A percentile compares a stretch with the other conserved stretches of the same genome.
Evolutionary conservation across 139 green algal genomes (phyloP).

Genomic region (Diplosphaera chodatii): DNA sequence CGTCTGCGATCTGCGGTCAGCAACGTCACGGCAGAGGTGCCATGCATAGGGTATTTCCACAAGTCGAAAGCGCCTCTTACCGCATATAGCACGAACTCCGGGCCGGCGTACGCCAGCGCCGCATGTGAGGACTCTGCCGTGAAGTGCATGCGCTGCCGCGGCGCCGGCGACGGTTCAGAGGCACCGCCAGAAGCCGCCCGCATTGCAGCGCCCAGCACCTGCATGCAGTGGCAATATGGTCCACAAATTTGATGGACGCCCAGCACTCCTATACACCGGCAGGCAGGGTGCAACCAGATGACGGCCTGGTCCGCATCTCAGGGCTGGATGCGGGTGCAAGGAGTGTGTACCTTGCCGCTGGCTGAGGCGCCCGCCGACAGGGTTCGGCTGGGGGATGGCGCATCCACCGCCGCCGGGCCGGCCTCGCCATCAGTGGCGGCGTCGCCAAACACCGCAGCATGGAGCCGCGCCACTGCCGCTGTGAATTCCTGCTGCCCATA

Average conservation of each 20-base stretch:
- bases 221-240: no score
- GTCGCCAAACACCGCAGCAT: conserved; percentile 10
- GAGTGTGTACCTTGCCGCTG: not conserved
- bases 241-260: no score
- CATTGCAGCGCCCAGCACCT: no score
- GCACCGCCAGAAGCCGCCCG: no score
- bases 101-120: conserved; percentile 12
- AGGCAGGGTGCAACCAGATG: no score
- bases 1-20: no score
- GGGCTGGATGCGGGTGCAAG: no score
- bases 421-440: not conserved
- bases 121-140: not conserved
- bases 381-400: not conserved
- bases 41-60: no score
- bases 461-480: conserved; percentile 4
- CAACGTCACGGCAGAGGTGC: no score
- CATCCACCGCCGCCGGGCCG: not conserved
- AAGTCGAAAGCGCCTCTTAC: not conserved
- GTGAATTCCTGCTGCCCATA: not conserved
- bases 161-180: not conserved
- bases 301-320: no score
- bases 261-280: no score
- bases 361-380: not conserved
- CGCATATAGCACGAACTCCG: conserved; percentile 27
- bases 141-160: conserved; percentile 8